Evolutionary conservation across 2,329 filamentous ascomycete genomes (phyloP).

Genomic region (Elsinoe fawcettii): DNA sequence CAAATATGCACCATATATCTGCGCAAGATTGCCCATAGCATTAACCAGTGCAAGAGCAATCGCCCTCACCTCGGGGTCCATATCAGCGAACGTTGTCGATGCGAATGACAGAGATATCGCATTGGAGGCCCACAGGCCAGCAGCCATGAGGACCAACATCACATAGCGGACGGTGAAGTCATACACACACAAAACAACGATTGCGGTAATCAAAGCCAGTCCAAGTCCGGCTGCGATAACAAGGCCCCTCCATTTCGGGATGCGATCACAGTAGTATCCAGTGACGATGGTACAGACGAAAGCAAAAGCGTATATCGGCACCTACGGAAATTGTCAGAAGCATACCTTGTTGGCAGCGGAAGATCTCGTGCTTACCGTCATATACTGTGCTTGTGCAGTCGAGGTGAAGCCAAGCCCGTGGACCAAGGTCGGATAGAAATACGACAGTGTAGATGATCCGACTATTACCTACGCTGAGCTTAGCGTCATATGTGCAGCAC

Average conservation of each 20-base stretch:
- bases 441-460: constrained; percentile 45
- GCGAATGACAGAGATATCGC: constrained; percentile 46
- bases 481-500: not conserved
- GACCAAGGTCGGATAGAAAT: constrained; percentile 49
- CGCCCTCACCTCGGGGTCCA: constrained; percentile 44
- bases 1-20: constrained; percentile 49
- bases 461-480: constrained; percentile 31
- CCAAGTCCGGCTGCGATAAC: constrained; percentile 45
- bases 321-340: constrained; percentile 17
- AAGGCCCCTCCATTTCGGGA: constrained; percentile 40
- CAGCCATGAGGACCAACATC: constrained; percentile 49
- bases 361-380: not conserved
- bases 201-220: constrained; percentile 32
- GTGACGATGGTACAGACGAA: constrained; percentile 44
- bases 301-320: constrained; percentile 48
- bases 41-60: constrained; percentile 48
- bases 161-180: constrained; percentile 47
- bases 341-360: not conserved
- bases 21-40: constrained; percentile 47
- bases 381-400: not conserved
- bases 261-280: constrained; percentile 42
- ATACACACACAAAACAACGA: constrained; percentile 39
- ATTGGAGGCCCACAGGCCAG: constrained; percentile 48
- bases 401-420: constrained; percentile 43
- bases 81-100: constrained; percentile 44